Percentiles rank a stretch among this genome's conserved stretches.
phyloP scores from a whole-genome alignment of 805 yeast genomes.

The Kazachstania taianensis region DNA sequence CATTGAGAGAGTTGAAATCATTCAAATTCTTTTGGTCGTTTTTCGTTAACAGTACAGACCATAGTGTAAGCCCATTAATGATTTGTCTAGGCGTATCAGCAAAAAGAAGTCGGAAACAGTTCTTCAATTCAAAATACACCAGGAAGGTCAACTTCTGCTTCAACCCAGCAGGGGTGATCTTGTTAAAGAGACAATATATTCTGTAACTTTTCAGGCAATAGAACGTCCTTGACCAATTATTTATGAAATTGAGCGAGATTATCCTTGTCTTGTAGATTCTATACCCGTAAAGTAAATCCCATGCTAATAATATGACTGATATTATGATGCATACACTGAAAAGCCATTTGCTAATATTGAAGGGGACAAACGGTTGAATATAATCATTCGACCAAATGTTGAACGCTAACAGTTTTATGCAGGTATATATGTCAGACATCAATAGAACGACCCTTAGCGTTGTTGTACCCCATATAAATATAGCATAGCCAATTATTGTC shows the following conservation, averaged over 20 bases:
- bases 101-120: constrained; percentile 49
- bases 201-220: constrained; percentile 51
- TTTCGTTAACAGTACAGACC: constrained; percentile 35
- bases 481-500: constrained; percentile 15
- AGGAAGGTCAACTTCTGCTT: constrained; percentile 61
- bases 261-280: constrained; percentile 48
- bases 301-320: constrained; percentile 47
- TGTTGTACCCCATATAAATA: constrained; percentile 26
- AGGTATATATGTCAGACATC: constrained; percentile 69
- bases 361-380: constrained; percentile 38
- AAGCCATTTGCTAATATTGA: constrained; percentile 54
- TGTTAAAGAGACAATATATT: constrained; percentile 62
- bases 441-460: constrained; percentile 45
- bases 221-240: constrained; percentile 47
- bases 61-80: constrained; percentile 65
- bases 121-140: constrained; percentile 54
- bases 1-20: constrained; percentile 21
- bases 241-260: constrained; percentile 61
- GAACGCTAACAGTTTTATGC: constrained; percentile 62
- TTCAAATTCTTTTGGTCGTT: constrained; percentile 17
- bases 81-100: constrained; percentile 88
- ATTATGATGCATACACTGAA: constrained; percentile 72
- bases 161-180: constrained; percentile 53
- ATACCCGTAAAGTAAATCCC: constrained; percentile 50
- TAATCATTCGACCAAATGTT: constrained; percentile 55